Conservation (phyloP, 306 rosid species). For the Prunus davidiana region DNA sequence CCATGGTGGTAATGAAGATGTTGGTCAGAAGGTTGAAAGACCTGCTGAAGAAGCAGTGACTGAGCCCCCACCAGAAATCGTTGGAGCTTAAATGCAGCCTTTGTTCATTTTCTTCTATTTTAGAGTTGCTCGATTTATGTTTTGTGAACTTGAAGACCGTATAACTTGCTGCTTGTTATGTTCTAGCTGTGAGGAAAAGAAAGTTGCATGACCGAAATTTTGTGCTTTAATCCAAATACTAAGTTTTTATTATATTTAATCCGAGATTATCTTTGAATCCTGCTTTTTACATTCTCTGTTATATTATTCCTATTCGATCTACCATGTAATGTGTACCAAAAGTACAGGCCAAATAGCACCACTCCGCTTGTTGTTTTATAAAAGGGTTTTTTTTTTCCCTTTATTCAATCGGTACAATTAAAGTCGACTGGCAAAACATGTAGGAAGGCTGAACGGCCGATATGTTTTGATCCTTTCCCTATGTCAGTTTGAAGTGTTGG, state of each 20-base stretch:
- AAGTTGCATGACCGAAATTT: slow-evolving; percentile 21
- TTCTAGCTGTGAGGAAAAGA: slow-evolving; percentile 18
- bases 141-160: slow-evolving; percentile 1
- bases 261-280: not conserved
- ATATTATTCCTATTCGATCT: no score
- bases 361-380: no score
- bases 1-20: slow-evolving; percentile 80
- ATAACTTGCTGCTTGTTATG: not conserved
- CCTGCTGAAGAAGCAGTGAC: slow-evolving; percentile 63
- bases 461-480: no score
- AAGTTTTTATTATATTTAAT: not conserved
- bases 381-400: no score
- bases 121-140: slow-evolving; percentile 13
- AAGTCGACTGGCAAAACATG: no score
- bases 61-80: slow-evolving; percentile 55
- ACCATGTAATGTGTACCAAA: no score
- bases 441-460: no score
- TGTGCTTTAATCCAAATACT: slow-evolving; percentile 18
- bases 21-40: slow-evolving; percentile 82
- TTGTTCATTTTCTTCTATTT: not conserved
- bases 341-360: no score
- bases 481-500: no score
- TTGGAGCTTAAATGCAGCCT: slow-evolving; percentile 57
- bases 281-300: not conserved
- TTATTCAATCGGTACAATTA: no score